Base-by-base conservation (phyloP, 441 rosid genomes). In the California macrophylla region DNA sequence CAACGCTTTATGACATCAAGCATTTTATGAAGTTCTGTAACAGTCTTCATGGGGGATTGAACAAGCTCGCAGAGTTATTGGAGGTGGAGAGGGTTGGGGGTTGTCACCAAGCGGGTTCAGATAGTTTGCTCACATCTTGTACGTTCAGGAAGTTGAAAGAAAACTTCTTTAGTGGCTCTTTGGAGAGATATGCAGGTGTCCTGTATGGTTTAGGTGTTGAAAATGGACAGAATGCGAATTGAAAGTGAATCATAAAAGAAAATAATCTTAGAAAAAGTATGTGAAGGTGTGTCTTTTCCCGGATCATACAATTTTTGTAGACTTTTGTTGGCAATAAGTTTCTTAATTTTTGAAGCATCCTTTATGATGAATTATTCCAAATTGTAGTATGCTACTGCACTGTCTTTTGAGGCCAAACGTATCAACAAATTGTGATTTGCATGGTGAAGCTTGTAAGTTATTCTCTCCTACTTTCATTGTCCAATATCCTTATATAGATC, bases 201-300 rank as follows among this genome's bases (percentile, higher is more conserved):
- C 82, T 86, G 85, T 88, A 86, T 75, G 91, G 91, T 65, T 79
- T 86, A 81, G 93, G 91, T 25, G 80, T 85, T 66, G 89, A 86
- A 76, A 88, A 85, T 78, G 83, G 80, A 78, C 89, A 79, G 68
- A 69, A 70, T 73, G 70, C 73, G 76, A 40, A 78, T 71, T 80
- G 50, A 75, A 58, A 56, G 16, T 24, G 58, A 64, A 66, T 74
- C 47, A 64, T 6, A 15, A 24, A 71, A 25, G 25, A 52, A 26
- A 64, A 66, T 8, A 0, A 42, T 29, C 62, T 26, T 68, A 62
- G 42, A 58, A 36, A 58, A 52, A 18, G 29, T 58, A 52, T 76
- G 73, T 76, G 74, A 54, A 76, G 67, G 63, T 64, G 62, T 54
- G 70, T 56, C 50, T 66, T 45, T 68, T 45, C 64, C 30, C 45